phyloP scores from a whole-genome alignment of 2,329 filamentous ascomycete species.

The Ophiostoma ips region DNA sequence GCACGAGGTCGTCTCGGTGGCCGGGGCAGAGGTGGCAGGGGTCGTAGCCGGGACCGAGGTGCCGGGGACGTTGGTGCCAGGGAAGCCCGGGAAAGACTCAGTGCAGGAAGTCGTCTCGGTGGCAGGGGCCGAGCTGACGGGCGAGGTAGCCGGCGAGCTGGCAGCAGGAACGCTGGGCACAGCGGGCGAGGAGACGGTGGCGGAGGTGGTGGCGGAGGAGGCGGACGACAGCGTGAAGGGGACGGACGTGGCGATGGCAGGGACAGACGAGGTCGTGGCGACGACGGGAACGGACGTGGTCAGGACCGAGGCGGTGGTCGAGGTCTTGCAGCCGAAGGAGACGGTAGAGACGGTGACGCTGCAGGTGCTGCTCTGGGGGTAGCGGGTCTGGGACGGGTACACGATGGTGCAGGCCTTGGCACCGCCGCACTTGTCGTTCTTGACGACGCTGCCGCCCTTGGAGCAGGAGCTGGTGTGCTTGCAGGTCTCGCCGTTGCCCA shows the following conservation, averaged over 20 bases:
- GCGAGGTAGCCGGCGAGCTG: background rate
- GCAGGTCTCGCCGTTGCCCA: conserved; percentile 71
- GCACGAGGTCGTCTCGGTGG: background rate
- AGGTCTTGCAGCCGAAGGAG: conserved; percentile 52
- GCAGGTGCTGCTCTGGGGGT: conserved; percentile 42
- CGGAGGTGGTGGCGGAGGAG: background rate
- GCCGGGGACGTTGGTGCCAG: background rate
- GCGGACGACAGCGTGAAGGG: background rate
- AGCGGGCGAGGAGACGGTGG: too few relatives aligned
- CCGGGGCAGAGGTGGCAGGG: background rate
- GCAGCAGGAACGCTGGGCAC: background rate
- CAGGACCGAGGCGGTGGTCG: conserved; percentile 1
- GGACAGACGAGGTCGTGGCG: background rate
- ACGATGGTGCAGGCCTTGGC: conserved; percentile 67
- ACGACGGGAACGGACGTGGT: background rate
- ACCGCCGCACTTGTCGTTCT: conserved; percentile 86
- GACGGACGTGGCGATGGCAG: background rate
- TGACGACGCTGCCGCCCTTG: conserved; percentile 51
- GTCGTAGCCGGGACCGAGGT: background rate
- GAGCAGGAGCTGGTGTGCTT: conserved; percentile 62
- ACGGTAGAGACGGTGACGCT: conserved; percentile 61
- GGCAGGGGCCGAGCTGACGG: background rate
- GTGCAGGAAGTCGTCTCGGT: background rate
- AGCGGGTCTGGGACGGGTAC: conserved; percentile 44
- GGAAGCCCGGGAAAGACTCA: background rate